Conservation (phyloP, 2,329 filamentous ascomycete genomes). For the Albifimbria verrucaria region DNA sequence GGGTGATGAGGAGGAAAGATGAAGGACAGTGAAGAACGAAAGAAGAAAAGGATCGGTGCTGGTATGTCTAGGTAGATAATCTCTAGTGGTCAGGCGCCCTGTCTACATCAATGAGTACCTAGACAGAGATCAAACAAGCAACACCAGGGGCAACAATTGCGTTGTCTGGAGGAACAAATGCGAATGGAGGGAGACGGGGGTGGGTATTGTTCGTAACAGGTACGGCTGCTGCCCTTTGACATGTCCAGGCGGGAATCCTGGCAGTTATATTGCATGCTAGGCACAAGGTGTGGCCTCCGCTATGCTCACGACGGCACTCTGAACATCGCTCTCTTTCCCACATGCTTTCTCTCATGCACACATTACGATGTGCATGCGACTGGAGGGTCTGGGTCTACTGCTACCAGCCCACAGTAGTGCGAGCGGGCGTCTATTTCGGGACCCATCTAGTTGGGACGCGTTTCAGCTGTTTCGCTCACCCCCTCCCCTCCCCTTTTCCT, state of each 20-base stretch:
- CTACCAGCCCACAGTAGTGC: too few relatives aligned
- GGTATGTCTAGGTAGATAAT: not conserved
- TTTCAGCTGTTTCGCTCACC: too few relatives aligned
- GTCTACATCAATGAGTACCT: not conserved
- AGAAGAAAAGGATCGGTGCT: not conserved
- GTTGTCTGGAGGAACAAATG: not conserved
- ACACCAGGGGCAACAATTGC: not conserved
- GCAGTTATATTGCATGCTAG: not conserved
- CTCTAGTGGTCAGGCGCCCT: not conserved
- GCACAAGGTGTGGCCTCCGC: too few relatives aligned
- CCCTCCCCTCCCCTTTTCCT: too few relatives aligned
- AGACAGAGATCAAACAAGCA: not conserved
- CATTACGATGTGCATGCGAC: too few relatives aligned
- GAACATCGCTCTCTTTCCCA: too few relatives aligned
- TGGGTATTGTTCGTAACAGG: not conserved
- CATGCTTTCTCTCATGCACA: too few relatives aligned
- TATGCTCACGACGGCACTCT: too few relatives aligned
- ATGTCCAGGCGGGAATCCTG: not conserved
- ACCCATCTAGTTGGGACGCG: too few relatives aligned
- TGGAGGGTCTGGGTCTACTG: too few relatives aligned
- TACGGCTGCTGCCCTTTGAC: not conserved
- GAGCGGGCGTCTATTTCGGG: too few relatives aligned
- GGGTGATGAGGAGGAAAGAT: not conserved
- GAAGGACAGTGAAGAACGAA: not conserved
- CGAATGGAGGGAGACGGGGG: not conserved